A percentile compares a stretch with the other conserved stretches of the same genome.
Conservation (phyloP, 345 rosid genomes). For the Rhodomyrtus tomentosa region DNA sequence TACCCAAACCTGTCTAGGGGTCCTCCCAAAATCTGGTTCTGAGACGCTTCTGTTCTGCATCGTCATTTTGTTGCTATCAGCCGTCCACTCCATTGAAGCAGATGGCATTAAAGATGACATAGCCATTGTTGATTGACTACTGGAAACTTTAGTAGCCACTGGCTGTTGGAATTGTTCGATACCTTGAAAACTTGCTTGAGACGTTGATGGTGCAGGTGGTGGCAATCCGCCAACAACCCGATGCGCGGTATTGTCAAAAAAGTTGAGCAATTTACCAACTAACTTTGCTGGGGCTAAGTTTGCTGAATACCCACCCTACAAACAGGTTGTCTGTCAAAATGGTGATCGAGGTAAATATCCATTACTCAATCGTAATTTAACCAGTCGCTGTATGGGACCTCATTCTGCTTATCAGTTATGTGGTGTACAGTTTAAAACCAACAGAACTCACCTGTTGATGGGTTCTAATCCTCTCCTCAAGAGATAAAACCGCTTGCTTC, state of each 20-base stretch:
- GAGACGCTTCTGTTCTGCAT: slow-evolving; percentile 70
- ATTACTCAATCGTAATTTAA: background rate
- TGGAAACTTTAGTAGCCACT: slow-evolving; percentile 36
- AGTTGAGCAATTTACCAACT: slow-evolving; percentile 66
- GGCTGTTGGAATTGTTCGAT: slow-evolving; percentile 26
- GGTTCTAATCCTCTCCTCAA: slow-evolving; percentile 61
- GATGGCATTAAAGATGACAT: slow-evolving; percentile 66
- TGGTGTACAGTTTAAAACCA: background rate
- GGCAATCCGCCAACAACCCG: slow-evolving; percentile 77
- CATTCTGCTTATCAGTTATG: background rate
- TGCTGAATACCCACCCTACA: slow-evolving; percentile 66
- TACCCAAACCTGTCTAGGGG: slow-evolving; percentile 53
- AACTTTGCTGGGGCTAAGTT: slow-evolving; percentile 68
- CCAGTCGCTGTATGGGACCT: background rate
- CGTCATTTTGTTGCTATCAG: slow-evolving; percentile 46
- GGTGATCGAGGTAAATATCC: background rate
- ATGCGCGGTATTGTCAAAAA: slow-evolving; percentile 72
- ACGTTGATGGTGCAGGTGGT: slow-evolving; percentile 41
- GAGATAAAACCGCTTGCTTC: slow-evolving; percentile 45
- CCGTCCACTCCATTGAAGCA: slow-evolving; percentile 61
- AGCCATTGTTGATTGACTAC: slow-evolving; percentile 72
- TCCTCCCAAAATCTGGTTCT: slow-evolving; percentile 74
- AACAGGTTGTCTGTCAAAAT: background rate
- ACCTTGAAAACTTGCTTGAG: slow-evolving; percentile 25
- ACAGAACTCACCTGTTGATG: slow-evolving; percentile 54